phyloP scores from a whole-genome alignment of 768 basidiomycete species.

The Leccinellum albellum region DNA sequence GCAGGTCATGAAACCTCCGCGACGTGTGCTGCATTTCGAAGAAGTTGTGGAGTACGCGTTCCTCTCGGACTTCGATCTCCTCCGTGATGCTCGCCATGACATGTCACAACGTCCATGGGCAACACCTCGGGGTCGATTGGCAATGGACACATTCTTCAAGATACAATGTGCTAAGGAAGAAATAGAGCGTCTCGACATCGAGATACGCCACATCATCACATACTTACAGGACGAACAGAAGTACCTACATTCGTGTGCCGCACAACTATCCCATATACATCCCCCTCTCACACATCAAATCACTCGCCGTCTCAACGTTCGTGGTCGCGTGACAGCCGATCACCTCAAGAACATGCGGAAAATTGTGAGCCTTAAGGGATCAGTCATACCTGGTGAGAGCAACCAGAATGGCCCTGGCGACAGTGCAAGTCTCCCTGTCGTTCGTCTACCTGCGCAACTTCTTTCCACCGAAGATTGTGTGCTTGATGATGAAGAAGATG shows the following conservation, averaged over 20 bases:
- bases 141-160: background rate
- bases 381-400: background rate
- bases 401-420: background rate
- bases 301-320: background rate
- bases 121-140: background rate
- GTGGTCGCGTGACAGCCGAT: background rate
- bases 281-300: background rate
- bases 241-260: background rate
- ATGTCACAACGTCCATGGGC: background rate
- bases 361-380: background rate
- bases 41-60: background rate
- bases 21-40: background rate
- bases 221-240: background rate
- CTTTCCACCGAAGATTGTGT: background rate
- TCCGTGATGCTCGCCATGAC: background rate
- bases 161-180: background rate
- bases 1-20: background rate
- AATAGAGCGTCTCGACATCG: background rate
- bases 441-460: background rate
- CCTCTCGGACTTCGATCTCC: background rate
- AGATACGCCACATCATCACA: background rate
- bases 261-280: background rate
- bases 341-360: background rate
- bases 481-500: background rate
- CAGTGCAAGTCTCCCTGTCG: background rate